Evolutionary conservation across 2,329 filamentous ascomycete genomes (phyloP).

Genomic region (Ceratocystis colombiana): DNA sequence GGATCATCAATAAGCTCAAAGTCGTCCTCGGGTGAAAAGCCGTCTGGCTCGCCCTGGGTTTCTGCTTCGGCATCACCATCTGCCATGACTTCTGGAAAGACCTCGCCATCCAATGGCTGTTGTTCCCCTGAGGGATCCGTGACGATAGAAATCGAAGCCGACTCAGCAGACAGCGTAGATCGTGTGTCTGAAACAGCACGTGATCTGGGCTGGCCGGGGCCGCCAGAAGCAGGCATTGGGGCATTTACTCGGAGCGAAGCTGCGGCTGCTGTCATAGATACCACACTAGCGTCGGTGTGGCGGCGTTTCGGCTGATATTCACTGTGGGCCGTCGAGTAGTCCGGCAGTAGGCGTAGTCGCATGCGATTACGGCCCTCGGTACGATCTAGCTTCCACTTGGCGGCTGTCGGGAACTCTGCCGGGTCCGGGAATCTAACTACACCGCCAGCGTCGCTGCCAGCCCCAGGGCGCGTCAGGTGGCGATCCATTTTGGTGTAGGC

Average conservation of each 20-base stretch:
- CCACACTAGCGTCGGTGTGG: constrained; percentile 35
- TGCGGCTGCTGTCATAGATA: constrained; percentile 27
- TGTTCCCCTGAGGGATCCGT: constrained; percentile 20
- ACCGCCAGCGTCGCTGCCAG: constrained; percentile 30
- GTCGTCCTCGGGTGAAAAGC: constrained; percentile 59
- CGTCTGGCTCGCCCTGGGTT: not conserved
- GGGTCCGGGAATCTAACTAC: constrained; percentile 36
- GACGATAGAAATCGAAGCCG: constrained; percentile 22
- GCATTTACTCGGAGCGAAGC: constrained; percentile 34
- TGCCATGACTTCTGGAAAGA: constrained; percentile 16
- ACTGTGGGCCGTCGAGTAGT: constrained; percentile 56
- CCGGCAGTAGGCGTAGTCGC: constrained; percentile 76
- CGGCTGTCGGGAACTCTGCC: constrained; percentile 45
- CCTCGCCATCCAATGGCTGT: constrained; percentile 18
- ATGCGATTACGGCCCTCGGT: constrained; percentile 94
- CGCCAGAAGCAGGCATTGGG: constrained; percentile 22
- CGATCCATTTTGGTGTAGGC: constrained; percentile 69
- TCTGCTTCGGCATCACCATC: constrained; percentile 4
- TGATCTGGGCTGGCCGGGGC: constrained; percentile 17
- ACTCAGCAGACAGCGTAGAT: constrained; percentile 23
- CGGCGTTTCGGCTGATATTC: constrained; percentile 79
- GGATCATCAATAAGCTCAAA: constrained; percentile 95
- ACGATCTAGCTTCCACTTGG: constrained; percentile 86
- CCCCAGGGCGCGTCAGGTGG: constrained; percentile 68
- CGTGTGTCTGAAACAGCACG: constrained; percentile 22